Base-by-base conservation (phyloP, 192 early-diverging fungal genomes). In the Coemansia asiatica region DNA sequence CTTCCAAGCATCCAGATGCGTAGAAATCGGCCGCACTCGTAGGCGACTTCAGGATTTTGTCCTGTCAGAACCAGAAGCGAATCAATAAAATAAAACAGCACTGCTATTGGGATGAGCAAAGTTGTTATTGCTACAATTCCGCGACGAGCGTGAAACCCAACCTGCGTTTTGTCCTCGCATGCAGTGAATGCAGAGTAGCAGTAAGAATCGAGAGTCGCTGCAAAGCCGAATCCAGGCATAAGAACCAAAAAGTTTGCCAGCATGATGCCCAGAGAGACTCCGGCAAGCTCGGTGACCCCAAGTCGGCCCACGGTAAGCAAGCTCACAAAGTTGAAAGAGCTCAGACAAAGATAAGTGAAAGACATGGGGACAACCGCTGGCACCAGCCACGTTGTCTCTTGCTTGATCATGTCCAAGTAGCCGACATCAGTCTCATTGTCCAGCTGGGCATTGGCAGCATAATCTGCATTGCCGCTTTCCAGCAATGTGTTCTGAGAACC, bases 31-130 rank as follows among this genome's bases (percentile, higher is more conserved):
- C 87, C 91, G 4, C 91, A 84, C 18, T 93, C 71, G 0, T 69
- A 18, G 0, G 94, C 86, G 7, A 96, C 74, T 60, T 89, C 85
- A 1, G 81, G 79, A 16, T 92, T 86, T 81, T 98, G 97, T 10
- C 89, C 87, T 5, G 88, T 62, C 29, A 87, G 61, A 6, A 89
- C 44, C 46, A 98, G 72, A 28, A 97, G 74, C 22, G 68, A 44
- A 53, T 91, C 91, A 10, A 76, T 71, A 27, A 56, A 68, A 21
- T 15, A n/a, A 63, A 81, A 70, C 26, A 75, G 22, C 15, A 67
- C 25, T 2, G 65, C 19, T 1, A 61, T 67, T 25, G 71, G 74
- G 2, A 73, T 16, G 22, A 81, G 36, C 50, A 72, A 66, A n/a
- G 64, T n/a, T 0, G 67, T 73, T 7, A 81, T 75, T 0, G 79